Evolutionary conservation across 805 yeast species (phyloP), one percentile per base, ranked within the genome.

Genomic region (Lipomyces sp.): DNA sequence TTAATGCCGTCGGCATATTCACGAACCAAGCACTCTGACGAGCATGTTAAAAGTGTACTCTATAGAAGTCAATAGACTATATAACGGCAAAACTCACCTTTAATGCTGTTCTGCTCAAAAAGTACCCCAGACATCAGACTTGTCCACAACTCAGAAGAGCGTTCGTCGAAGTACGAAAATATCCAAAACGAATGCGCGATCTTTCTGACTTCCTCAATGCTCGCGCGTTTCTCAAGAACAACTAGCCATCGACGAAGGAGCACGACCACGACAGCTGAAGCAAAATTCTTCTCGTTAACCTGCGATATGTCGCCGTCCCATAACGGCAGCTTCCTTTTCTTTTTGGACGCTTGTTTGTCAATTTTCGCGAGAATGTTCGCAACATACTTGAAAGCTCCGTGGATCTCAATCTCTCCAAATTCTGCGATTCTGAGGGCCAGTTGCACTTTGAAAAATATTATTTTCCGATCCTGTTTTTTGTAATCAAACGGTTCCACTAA

Each of bases 201-300:
- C 13, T 32, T 21, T 19, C 36, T 37, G 3, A 45, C 38, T 19
- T 49, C 41, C 6, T 33, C 49, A 2, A n/a, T 8, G 6, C n/a
- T 19, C 36, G 50, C 45, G 13, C 52, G 21, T 19, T 38, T 26
- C 41, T 50, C 49, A 14, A 43, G 28, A 21, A 53, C 18, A 8
- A 53, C 47, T 5, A 49, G 40, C 58, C 58, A 53, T 10, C 58
- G 39, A 19, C 38, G 31, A 10, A 46, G 26, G 10, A 46, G 19
- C 11, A 39, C 24, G 13, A 8, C 13, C 16, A 34, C 19, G 2
- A 46, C 11, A 2, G 58, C 58, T 1, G 43, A 24, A 2, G 31
- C 21, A 26, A 49, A 18, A 19, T 32, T 53, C 19, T 13, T 16
- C 19, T 39, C 38, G 34, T 28, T 31, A n/a, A 53, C 38, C 14